Percentiles rank a stretch among this genome's conserved stretches.
phyloP scores from a whole-genome alignment of 2,329 filamentous ascomycete species.

The Penicillium sp. region DNA sequence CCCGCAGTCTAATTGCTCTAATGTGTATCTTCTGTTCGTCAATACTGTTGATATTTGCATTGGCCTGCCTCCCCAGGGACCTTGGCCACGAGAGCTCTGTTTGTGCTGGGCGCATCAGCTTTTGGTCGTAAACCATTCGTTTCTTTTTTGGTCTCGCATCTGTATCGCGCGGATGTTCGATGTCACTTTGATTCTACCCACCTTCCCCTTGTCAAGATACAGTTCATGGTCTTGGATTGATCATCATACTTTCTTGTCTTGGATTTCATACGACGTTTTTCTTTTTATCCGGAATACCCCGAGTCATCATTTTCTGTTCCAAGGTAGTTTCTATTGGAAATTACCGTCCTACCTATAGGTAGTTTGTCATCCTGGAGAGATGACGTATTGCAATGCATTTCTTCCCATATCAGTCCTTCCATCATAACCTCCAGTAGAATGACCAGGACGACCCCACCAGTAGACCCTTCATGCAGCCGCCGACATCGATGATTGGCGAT shows the following conservation, averaged over 20 bases:
- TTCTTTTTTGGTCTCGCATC: conserved; percentile 11
- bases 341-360: neutral
- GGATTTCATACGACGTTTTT: conserved; percentile 11
- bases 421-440: no score
- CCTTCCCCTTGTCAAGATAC: conserved; percentile 2
- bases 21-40: conserved; percentile 12
- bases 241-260: conserved; percentile 10
- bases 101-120: conserved; percentile 22
- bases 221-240: conserved; percentile 12
- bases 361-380: conserved; percentile 10
- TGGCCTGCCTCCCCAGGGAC: conserved; percentile 2
- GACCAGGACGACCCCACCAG: conserved; percentile 1
- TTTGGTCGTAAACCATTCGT: conserved; percentile 8
- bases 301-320: conserved; percentile 19
- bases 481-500: conserved; percentile 13
- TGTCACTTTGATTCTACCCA: conserved; percentile 4
- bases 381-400: conserved; percentile 12
- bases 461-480: conserved; percentile 1
- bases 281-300: conserved; percentile 28
- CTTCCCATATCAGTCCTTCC: neutral
- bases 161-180: conserved; percentile 7
- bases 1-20: conserved; percentile 17
- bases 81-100: conserved; percentile 4
- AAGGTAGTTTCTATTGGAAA: no score
- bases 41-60: conserved; percentile 14